phyloP scores from a whole-genome alignment of 176 grass and related monocot genomes.

The sorghum (Sorghum bicolor) region DNA sequence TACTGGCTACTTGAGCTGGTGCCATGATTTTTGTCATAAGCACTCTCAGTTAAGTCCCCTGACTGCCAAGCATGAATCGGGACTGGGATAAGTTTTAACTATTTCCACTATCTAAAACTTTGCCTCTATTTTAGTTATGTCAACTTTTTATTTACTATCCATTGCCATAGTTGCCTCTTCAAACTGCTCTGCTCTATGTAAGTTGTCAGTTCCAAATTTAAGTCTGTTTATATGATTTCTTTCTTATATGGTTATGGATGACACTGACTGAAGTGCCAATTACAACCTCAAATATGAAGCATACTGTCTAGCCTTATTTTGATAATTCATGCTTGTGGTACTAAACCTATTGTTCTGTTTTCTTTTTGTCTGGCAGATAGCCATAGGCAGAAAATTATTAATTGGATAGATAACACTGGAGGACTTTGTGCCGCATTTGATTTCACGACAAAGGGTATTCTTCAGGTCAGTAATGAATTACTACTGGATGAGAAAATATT shows the following conservation, averaged over 20 bases:
- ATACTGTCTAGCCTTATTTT: background rate
- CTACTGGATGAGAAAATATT: slow-evolving; percentile 2
- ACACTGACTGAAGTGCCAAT: background rate
- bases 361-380: slow-evolving; percentile 49
- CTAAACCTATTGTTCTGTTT: background rate
- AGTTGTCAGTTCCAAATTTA: background rate
- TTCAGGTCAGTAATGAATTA: slow-evolving; percentile 65
- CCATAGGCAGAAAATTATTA: slow-evolving; percentile 78
- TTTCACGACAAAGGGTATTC: slow-evolving; percentile 94
- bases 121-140: background rate
- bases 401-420: slow-evolving; percentile 84
- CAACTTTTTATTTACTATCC: background rate
- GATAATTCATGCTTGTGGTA: background rate
- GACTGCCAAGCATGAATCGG: background rate
- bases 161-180: slow-evolving; percentile 7
- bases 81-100: background rate
- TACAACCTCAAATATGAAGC: background rate
- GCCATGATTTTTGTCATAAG: background rate
- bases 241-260: background rate
- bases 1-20: background rate
- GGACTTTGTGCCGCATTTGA: slow-evolving; percentile 80
- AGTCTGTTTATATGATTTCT: background rate
- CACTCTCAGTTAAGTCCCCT: background rate
- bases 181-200: slow-evolving; percentile 6
- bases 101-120: background rate